Evolutionary conservation across 371 early-diverging fungal species (phyloP).

Genomic region (Gilbertella persicaria): DNA sequence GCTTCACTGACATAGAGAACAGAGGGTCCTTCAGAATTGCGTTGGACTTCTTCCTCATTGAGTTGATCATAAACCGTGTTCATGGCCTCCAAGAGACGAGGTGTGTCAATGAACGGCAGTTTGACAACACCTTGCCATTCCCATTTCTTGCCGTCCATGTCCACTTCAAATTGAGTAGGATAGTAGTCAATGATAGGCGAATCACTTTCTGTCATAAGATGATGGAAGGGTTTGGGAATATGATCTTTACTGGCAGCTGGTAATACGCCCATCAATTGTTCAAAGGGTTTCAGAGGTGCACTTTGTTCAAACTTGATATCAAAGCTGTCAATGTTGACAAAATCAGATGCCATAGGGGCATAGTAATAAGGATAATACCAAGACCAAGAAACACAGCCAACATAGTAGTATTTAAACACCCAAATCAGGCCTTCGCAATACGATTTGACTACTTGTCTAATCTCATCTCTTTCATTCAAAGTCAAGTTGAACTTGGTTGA

Average conservation of each 20-base stretch:
- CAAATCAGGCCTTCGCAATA: conserved; percentile 98
- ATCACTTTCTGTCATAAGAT: conserved; percentile 83
- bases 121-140: conserved; percentile 97
- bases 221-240: conserved; percentile 80
- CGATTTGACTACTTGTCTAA: conserved; percentile 72
- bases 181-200: conserved; percentile 93
- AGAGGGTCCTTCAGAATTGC: conserved; percentile 80
- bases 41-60: conserved; percentile 71
- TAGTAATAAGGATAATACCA: conserved; percentile 99
- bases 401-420: conserved; percentile 98
- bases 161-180: conserved; percentile 90
- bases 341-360: conserved; percentile 95
- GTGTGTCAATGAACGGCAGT: conserved; percentile 92
- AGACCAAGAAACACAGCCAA: conserved; percentile 94
- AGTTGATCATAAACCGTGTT: conserved; percentile 64
- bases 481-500: conserved; percentile 79
- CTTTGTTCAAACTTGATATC: conserved; percentile 80
- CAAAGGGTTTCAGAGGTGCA: conserved; percentile 91
- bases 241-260: conserved; percentile 87
- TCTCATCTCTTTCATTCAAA: conserved; percentile 61
- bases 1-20: conserved; percentile 69
- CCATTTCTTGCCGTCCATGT: conserved; percentile 98
- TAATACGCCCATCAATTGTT: conserved; percentile 98
- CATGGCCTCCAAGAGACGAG: conserved; percentile 82
- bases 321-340: conserved; percentile 75